Percentiles rank a stretch among this genome's conserved stretches.
phyloP scores from a whole-genome alignment of 2,329 filamentous ascomycete genomes.

The Didymella arachidicola region DNA sequence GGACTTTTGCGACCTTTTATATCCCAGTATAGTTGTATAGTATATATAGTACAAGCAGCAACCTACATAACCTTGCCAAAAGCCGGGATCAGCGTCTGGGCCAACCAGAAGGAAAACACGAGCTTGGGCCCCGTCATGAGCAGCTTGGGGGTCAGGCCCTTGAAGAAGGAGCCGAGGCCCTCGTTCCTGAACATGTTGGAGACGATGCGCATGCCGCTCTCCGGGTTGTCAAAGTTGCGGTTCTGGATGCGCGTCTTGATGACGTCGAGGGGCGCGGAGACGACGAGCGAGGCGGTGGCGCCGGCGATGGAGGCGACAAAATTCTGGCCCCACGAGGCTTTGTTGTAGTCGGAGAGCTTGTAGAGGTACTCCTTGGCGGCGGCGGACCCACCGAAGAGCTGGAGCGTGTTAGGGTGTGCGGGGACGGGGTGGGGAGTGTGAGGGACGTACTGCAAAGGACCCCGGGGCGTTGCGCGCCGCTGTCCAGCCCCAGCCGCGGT shows the following conservation, averaged over 20 bases:
- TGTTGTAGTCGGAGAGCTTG: constrained; percentile 91
- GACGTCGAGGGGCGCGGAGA: constrained; percentile 98
- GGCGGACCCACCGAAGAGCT: constrained; percentile 96
- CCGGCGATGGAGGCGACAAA: constrained; percentile 96
- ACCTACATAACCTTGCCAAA: constrained; percentile 74
- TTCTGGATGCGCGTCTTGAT: constrained; percentile 98
- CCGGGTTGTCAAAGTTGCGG: constrained; percentile 97
- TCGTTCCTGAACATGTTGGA: constrained; percentile 93
- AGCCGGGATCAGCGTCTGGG: constrained; percentile 94
- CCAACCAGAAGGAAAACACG: constrained; percentile 99
- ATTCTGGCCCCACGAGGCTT: constrained; percentile 92
- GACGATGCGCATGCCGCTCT: constrained; percentile 90
- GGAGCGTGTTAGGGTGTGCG: constrained; percentile 30
- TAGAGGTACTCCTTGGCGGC: constrained; percentile 98
- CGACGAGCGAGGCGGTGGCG: constrained; percentile 91
- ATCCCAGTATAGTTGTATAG: not conserved
- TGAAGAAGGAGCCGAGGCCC: constrained; percentile 89
- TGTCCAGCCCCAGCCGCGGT: constrained; percentile 97
- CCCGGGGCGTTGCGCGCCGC: constrained; percentile 96
- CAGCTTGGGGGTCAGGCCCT: constrained; percentile 95
- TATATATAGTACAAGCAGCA: constrained; percentile 38
- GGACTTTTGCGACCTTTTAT: constrained; percentile 17
- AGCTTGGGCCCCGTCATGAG: constrained; percentile 99
- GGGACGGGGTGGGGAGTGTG: constrained; percentile 14
- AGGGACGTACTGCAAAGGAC: constrained; percentile 84